Evolutionary conservation across 129 eudicot species (phyloP), one percentile per base, ranked within the genome.

Genomic region (Kitagawia praeruptora): DNA sequence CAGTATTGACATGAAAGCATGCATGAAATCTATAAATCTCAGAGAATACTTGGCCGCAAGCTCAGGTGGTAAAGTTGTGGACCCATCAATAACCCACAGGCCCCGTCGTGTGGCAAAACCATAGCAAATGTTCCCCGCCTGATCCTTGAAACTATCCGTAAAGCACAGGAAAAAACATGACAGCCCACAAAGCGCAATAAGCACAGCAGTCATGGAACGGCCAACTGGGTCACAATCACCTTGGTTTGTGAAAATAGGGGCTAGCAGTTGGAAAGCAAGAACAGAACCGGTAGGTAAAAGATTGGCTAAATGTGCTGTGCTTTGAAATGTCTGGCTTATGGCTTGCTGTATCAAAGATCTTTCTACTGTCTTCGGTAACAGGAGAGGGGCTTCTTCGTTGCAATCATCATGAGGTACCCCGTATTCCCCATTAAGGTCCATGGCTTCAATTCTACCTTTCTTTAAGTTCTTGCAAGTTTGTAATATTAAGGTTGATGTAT

Each of bases 251-350:
- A 90, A 86, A 56, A 92, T 83, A 40, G 99, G 94, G 0, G 97
- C 83, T 6, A 95, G 89, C 34, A 95, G 84, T 78, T 92, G 96
- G 78, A 92, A 92, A 31, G 89, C 87, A 34, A 95, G 96, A 58
- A 92, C 97, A 19, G 99, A 85, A 0, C 97, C 97, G 0, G 99
- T 91, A 49, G 96, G 97, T 19, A 95, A 79, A 78, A 90, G 97
- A 76, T 90, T 92, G 49, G 96, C 93, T 25, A 92, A 75, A 78
- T 90, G 91, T 49, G 95, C 92, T 2, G 96, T 90, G 88, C 99
- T 87, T 84, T 89, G 81, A 66, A 95, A 95, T 23, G 99, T 95
- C 80, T 92, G 97, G 82, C 91, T 92, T 5, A 95, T 92, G 64
- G 96, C 96, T 71, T 87, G 82, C 75, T 95, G 99, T 38, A 91